Percentiles rank a stretch among this genome's conserved stretches.
Conservation (phyloP, 1,284 basidiomycete genomes). For the Sparassis latifolia region DNA sequence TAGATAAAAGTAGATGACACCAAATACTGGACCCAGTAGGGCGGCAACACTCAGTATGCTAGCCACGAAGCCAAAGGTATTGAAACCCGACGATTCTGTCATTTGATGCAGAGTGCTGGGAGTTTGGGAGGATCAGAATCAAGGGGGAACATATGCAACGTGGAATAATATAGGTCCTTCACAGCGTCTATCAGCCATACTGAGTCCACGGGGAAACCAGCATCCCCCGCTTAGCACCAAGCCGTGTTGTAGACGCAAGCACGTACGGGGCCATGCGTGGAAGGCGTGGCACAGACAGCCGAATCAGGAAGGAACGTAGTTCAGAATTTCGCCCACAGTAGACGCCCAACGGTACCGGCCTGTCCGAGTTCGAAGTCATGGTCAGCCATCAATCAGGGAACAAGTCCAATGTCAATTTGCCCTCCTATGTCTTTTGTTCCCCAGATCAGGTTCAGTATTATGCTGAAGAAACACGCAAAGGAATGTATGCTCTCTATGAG, state of each 20-base stretch:
- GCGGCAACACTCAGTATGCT: background rate
- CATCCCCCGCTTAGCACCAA: background rate
- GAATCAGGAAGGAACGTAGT: no score
- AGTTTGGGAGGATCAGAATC: background rate
- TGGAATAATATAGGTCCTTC: background rate
- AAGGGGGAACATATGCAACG: background rate
- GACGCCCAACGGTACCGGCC: no score
- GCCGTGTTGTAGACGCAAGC: background rate
- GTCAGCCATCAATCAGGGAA: background rate
- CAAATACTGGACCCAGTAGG: background rate
- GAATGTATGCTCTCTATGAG: background rate
- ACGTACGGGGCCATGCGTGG: no score
- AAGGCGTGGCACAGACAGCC: no score
- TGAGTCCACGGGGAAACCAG: background rate
- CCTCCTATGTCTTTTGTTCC: background rate
- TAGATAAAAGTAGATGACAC: background rate
- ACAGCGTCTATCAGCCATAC: background rate
- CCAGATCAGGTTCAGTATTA: background rate
- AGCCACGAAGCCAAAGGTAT: constrained; percentile 4
- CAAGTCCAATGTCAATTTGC: background rate
- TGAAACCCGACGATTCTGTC: background rate
- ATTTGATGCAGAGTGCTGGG: background rate
- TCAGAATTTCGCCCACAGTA: no score
- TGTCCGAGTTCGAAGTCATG: background rate
- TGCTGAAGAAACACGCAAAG: background rate